phyloP scores from a whole-genome alignment of 2,329 filamentous ascomycete species.

The Lachnellula cervina region DNA sequence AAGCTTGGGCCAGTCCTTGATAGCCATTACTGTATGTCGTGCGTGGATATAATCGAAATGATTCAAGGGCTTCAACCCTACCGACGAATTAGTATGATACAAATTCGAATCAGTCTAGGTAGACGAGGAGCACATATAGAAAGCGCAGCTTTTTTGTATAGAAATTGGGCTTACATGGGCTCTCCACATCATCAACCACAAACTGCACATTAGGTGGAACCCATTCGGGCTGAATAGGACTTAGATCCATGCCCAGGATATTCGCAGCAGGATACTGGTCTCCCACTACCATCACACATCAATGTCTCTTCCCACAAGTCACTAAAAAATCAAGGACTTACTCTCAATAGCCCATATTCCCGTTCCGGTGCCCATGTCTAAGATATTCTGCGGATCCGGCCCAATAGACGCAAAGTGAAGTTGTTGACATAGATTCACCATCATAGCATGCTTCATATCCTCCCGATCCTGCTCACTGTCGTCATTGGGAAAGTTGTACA shows the following conservation, averaged over 20 bases:
- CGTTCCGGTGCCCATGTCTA: slow-evolving; percentile 56
- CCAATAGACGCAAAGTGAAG: slow-evolving; percentile 50
- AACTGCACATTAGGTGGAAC: slow-evolving; percentile 60
- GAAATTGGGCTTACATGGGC: slow-evolving; percentile 27
- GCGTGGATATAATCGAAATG: slow-evolving; percentile 58
- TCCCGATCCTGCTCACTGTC: slow-evolving; percentile 55
- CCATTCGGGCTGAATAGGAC: slow-evolving; percentile 53
- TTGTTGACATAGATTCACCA: slow-evolving; percentile 22
- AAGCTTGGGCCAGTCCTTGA: slow-evolving; percentile 50
- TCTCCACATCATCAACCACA: slow-evolving; percentile 60
- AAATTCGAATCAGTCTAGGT: too few species aligned
- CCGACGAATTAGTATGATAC: too few species aligned
- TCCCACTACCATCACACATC: slow-evolving; percentile 48
- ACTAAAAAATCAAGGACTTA: slow-evolving; percentile 12
- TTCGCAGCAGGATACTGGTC: slow-evolving; percentile 41
- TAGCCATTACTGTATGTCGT: slow-evolving; percentile 51
- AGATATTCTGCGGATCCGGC: slow-evolving; percentile 42
- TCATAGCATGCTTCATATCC: slow-evolving; percentile 42
- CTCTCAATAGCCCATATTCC: slow-evolving; percentile 56
- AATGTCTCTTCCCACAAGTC: background rate
- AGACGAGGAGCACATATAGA: too few species aligned
- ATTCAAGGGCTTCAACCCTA: slow-evolving; percentile 43
- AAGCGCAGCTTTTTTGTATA: too few species aligned
- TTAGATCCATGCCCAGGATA: slow-evolving; percentile 52
- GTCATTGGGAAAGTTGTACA: slow-evolving; percentile 57